Evolutionary conservation across 2,329 filamentous ascomycete species (phyloP).

Genomic region (Cordyceps farinosa): DNA sequence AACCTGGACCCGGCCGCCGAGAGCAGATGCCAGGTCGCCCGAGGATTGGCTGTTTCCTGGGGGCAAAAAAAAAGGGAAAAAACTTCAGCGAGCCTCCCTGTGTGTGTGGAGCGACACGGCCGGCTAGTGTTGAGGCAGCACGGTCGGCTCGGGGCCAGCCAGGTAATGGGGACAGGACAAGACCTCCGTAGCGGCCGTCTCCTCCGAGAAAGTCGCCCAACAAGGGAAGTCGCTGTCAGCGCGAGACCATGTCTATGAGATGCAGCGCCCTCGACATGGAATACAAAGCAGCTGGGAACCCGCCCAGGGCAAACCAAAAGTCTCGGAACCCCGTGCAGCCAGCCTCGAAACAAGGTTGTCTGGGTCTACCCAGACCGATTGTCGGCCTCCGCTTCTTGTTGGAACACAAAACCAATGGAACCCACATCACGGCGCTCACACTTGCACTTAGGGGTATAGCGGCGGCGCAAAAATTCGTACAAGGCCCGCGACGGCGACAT

Average conservation of each 20-base stretch:
- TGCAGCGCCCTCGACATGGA: neutral
- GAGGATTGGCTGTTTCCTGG: neutral
- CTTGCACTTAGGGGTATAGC: conserved; percentile 59
- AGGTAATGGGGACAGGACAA: neutral
- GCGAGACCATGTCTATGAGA: neutral
- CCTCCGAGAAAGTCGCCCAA: neutral
- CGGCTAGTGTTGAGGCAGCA: neutral
- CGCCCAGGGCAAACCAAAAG: neutral
- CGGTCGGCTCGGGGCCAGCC: neutral
- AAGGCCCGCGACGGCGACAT: conserved; percentile 13
- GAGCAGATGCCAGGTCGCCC: conserved; percentile 1
- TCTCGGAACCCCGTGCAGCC: neutral
- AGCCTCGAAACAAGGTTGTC: conserved; percentile 7
- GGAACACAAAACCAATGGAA: conserved; percentile 15
- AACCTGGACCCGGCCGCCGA: neutral
- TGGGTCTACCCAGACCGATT: conserved; percentile 8
- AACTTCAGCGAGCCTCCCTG: neutral
- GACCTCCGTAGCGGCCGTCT: neutral
- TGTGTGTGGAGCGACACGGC: conserved; percentile 6
- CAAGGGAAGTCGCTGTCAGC: neutral
- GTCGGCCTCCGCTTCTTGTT: conserved; percentile 14
- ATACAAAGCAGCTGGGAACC: neutral
- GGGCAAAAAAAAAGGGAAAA: conserved; percentile 1
- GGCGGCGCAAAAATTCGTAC: conserved; percentile 21
- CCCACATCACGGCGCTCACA: conserved; percentile 36